These are phyloP conservation scores for Boletus semigastroideus DNA, from an alignment of 1,284 basidiomycete species.

Conservation along the genomic window DNA sequence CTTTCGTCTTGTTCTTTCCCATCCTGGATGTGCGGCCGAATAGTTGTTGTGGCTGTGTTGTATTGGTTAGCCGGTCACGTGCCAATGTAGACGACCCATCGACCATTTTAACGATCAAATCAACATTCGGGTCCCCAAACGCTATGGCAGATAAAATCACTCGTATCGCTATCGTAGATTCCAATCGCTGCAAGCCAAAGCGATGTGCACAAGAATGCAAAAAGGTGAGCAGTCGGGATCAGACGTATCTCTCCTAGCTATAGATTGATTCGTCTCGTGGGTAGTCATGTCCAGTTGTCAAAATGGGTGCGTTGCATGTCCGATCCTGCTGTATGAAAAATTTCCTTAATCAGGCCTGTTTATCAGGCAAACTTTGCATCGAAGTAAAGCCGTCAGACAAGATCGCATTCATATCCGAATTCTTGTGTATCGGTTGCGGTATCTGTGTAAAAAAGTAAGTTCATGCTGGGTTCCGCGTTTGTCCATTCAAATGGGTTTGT, in stretches of 20 bases:
- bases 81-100: not conserved
- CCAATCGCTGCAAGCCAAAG: conserved; percentile 94
- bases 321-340: conserved; percentile 3
- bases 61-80: conserved; percentile 14
- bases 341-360: not conserved
- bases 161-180: conserved; percentile 91
- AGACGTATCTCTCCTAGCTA: not conserved
- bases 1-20: conserved; percentile 55
- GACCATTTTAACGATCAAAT: no score
- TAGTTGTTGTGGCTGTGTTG: conserved; percentile 12
- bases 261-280: conserved; percentile 13
- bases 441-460: conserved; percentile 97
- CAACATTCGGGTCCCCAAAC: conserved; percentile 5
- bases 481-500: conserved; percentile 5
- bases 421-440: conserved; percentile 96
- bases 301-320: conserved; percentile 75
- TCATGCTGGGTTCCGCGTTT: conserved; percentile 3
- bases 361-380: conserved; percentile 90
- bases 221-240: conserved; percentile 52
- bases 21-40: conserved; percentile 30
- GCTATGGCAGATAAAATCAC: conserved; percentile 90
- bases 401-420: conserved; percentile 97
- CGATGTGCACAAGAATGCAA: conserved; percentile 91
- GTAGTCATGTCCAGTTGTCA: conserved; percentile 94
- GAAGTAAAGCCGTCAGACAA: conserved; percentile 93